Evolutionary conservation across 805 yeast genomes (phyloP).

Genomic region (Kodamaea laetipori): DNA sequence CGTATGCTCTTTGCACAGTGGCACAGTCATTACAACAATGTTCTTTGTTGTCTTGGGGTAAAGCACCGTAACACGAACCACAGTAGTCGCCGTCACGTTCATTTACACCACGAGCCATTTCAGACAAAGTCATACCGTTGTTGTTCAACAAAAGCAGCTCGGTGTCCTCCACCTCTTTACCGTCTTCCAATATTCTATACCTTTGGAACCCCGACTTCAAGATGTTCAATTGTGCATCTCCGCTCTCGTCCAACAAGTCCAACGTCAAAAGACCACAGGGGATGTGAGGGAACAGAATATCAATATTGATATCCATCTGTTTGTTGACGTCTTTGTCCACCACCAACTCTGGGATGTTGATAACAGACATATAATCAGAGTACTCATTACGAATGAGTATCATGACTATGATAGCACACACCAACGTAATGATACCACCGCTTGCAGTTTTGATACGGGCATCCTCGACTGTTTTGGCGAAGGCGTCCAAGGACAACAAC

Average conservation of each 20-base stretch:
- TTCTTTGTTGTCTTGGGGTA: conserved; percentile 55
- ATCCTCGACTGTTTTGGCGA: conserved; percentile 92
- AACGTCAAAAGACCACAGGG: conserved; percentile 84
- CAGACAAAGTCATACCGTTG: conserved; percentile 28
- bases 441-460: conserved; percentile 83
- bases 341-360: conserved; percentile 77
- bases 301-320: conserved; percentile 76
- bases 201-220: conserved; percentile 70
- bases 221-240: conserved; percentile 78
- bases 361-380: conserved; percentile 66
- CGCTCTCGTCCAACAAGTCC: conserved; percentile 87
- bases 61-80: conserved; percentile 91
- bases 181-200: conserved; percentile 53
- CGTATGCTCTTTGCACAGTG: conserved; percentile 78
- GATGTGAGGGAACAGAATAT: conserved; percentile 76
- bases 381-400: conserved; percentile 74
- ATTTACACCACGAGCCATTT: conserved; percentile 34
- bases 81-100: conserved; percentile 52
- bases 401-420: conserved; percentile 62
- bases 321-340: conserved; percentile 82
- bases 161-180: conserved; percentile 21
- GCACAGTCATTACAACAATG: conserved; percentile 86
- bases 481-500: conserved; percentile 77
- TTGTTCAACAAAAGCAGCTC: conserved; percentile 11
- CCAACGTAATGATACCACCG: conserved; percentile 85